phyloP scores from a whole-genome alignment of 768 basidiomycete genomes.

The Candolleomyces eurysporus region DNA sequence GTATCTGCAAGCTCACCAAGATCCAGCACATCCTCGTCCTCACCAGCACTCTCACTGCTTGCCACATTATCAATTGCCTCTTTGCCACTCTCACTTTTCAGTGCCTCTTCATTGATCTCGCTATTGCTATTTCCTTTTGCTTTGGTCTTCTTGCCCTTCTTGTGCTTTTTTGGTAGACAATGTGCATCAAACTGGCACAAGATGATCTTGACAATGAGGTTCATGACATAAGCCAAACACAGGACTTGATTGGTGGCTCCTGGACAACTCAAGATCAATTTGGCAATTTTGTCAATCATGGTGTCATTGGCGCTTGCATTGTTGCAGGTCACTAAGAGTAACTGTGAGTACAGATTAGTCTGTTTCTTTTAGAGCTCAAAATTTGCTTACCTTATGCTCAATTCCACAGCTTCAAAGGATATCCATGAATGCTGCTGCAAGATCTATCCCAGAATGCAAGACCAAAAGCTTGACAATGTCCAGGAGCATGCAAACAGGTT shows the following conservation, averaged over 20 bases:
- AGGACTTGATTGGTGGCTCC: conserved; percentile 20
- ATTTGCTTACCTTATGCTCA: no score
- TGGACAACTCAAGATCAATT: conserved; percentile 16
- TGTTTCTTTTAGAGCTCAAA: not conserved
- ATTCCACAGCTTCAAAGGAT: no score
- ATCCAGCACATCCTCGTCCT: no score
- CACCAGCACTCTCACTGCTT: not conserved
- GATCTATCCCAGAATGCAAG: conserved; percentile 32
- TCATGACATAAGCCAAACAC: conserved; percentile 37
- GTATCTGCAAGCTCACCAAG: no score
- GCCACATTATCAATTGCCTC: no score
- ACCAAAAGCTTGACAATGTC: conserved; percentile 36
- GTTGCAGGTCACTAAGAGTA: conserved; percentile 32
- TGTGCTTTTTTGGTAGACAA: conserved; percentile 10
- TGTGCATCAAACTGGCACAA: conserved; percentile 31
- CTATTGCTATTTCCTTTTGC: no score
- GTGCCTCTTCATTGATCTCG: not conserved
- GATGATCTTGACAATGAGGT: conserved; percentile 28
- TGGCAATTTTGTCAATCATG: conserved; percentile 27
- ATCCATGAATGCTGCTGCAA: conserved; percentile 30
- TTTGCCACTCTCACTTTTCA: not conserved
- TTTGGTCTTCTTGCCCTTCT: not conserved
- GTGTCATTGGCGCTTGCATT: conserved; percentile 33
- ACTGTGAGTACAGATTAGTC: no score
- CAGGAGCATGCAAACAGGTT: no score